phyloP scores from a whole-genome alignment of 2,329 filamentous ascomycete species.

The Sporothrix euskadiensis region DNA sequence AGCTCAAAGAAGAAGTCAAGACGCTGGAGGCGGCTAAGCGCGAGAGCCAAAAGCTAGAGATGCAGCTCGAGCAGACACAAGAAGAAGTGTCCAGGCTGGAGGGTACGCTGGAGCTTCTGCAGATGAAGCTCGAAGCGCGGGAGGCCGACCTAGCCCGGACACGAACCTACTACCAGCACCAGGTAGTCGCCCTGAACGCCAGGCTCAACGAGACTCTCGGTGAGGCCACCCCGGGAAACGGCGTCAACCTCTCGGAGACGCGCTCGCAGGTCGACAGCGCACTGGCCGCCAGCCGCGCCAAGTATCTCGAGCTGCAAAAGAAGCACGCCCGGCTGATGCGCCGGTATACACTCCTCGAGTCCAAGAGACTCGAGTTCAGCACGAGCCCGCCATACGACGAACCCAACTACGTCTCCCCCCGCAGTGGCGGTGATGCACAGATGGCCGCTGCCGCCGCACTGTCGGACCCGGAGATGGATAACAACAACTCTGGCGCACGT shows the following conservation, averaged over 20 bases:
- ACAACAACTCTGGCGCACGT: conserved; percentile 43
- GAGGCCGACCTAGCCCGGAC: conserved; percentile 51
- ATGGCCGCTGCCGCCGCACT: conserved; percentile 7
- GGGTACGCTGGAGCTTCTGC: conserved; percentile 59
- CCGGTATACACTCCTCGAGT: conserved; percentile 56
- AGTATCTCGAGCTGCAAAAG: conserved; percentile 56
- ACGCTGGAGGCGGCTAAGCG: conserved; percentile 62
- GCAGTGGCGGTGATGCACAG: conserved; percentile 23
- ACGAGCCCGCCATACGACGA: conserved; percentile 21
- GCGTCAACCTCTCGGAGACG: conserved; percentile 36
- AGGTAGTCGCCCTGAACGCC: conserved; percentile 50
- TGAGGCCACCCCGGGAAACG: conserved; percentile 29
- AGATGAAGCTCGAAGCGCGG: conserved; percentile 56
- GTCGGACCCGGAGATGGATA: conserved; percentile 41
- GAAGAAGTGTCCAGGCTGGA: conserved; percentile 61
- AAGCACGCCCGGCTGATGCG: conserved; percentile 52
- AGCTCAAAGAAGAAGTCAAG: conserved; percentile 59
- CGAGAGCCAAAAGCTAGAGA: conserved; percentile 64
- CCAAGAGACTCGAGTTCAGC: conserved; percentile 27
- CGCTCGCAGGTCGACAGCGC: conserved; percentile 47
- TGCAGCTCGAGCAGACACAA: conserved; percentile 58
- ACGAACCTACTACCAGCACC: conserved; percentile 49
- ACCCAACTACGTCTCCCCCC: background rate
- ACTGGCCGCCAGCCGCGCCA: conserved; percentile 54
- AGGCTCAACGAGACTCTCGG: conserved; percentile 46